Percentiles rank a stretch among this genome's conserved stretches.
These are phyloP conservation scores for Lantana camara DNA, from an alignment of 257 asterid genomes.

Conservation along the genomic window DNA sequence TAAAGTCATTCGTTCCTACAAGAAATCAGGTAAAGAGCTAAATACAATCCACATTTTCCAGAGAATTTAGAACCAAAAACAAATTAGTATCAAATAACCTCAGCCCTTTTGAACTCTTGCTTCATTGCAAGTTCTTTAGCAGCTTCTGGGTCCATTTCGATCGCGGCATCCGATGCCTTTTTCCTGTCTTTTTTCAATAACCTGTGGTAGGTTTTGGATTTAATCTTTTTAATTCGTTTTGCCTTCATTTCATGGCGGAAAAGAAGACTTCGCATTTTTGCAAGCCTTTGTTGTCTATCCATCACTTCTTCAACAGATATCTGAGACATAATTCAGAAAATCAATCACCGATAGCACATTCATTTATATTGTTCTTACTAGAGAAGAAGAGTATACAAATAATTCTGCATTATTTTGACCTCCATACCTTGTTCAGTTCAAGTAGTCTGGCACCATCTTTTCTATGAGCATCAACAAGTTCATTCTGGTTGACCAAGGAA, in stretches of 20 bases:
- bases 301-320: constrained; percentile 71
- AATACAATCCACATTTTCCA: background rate
- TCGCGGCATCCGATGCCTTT: constrained; percentile 51
- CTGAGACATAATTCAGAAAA: constrained; percentile 42
- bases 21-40: constrained; percentile 14
- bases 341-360: constrained; percentile 1
- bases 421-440: constrained; percentile 81
- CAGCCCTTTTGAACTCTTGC: constrained; percentile 81
- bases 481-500: constrained; percentile 57
- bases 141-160: constrained; percentile 81
- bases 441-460: constrained; percentile 93
- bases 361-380: constrained; percentile 3
- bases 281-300: constrained; percentile 62
- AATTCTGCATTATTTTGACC: background rate
- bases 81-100: constrained; percentile 46
- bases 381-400: background rate
- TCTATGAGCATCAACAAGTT: constrained; percentile 79
- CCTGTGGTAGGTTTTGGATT: constrained; percentile 88
- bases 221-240: constrained; percentile 79
- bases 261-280: constrained; percentile 85
- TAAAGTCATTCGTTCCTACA: constrained; percentile 87
- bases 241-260: constrained; percentile 84
- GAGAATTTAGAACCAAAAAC: background rate
- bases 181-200: constrained; percentile 66
- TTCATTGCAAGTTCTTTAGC: constrained; percentile 80